Evolutionary conservation across 75 land plant genomes (phyloP).

Genomic region (Selaginella moellendorffii): DNA sequence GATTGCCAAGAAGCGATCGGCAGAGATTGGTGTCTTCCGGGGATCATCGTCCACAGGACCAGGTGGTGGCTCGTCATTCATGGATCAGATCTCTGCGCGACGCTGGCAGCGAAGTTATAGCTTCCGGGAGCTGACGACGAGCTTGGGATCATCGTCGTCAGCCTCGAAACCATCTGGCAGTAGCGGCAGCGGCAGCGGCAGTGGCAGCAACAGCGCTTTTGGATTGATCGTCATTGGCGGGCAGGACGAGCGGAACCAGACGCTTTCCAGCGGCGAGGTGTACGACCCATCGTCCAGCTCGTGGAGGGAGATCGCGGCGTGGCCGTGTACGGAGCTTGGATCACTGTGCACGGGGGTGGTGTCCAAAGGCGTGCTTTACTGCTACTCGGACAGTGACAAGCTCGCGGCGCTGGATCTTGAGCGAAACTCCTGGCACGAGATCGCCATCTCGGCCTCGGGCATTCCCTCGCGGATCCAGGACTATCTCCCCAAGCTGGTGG

Average conservation of each 20-base stretch:
- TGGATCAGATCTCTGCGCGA: too few species aligned
- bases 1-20: too few species aligned
- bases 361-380: conserved; percentile 41
- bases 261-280: conserved; percentile 53
- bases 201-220: too few species aligned
- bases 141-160: too few species aligned
- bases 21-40: conserved; percentile 8
- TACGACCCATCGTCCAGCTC: conserved; percentile 48
- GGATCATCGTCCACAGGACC: background rate
- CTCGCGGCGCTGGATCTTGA: conserved; percentile 65
- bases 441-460: conserved; percentile 31
- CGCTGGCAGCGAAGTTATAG: background rate
- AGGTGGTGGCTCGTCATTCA: too few species aligned
- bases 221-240: conserved; percentile 66
- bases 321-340: conserved; percentile 54
- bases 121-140: conserved; percentile 1
- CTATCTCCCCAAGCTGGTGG: conserved; percentile 49
- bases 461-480: conserved; percentile 42
- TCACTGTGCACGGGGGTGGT: conserved; percentile 42
- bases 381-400: conserved; percentile 51
- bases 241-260: conserved; percentile 52
- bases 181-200: background rate
- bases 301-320: conserved; percentile 50
- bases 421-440: conserved; percentile 41
- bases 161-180: background rate